Conservation (phyloP, 371 early-diverging fungal species). For the Circinella umbellata region DNA sequence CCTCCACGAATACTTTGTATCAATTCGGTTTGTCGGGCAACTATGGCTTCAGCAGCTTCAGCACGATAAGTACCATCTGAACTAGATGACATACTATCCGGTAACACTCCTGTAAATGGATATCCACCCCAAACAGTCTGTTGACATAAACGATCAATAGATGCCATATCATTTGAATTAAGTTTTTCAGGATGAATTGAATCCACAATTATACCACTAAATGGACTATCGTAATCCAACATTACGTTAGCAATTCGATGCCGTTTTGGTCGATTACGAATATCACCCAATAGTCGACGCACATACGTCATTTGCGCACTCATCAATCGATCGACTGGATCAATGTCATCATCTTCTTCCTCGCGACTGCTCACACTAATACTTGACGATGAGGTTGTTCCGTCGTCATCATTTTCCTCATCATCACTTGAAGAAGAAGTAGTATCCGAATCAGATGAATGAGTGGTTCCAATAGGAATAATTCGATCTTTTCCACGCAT, state of each 20-base stretch:
- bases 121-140: constrained; percentile 59
- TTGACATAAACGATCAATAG: constrained; percentile 48
- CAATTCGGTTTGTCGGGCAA: constrained; percentile 53
- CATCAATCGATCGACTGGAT: constrained; percentile 19
- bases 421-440: constrained; percentile 7
- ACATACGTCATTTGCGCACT: constrained; percentile 44
- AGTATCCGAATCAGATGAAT: constrained; percentile 10
- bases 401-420: not conserved
- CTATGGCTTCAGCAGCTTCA: constrained; percentile 50
- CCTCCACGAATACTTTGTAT: constrained; percentile 51
- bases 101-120: constrained; percentile 49
- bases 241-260: constrained; percentile 12
- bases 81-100: constrained; percentile 1
- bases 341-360: constrained; percentile 12
- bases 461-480: constrained; percentile 11
- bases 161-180: constrained; percentile 17
- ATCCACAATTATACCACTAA: constrained; percentile 10
- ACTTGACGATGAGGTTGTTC: constrained; percentile 1
- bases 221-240: constrained; percentile 22
- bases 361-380: constrained; percentile 9
- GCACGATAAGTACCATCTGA: constrained; percentile 3
- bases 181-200: constrained; percentile 19
- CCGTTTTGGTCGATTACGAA: constrained; percentile 10
- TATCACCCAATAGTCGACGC: constrained; percentile 25
- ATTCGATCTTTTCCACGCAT: constrained; percentile 10